Base-by-base conservation (phyloP, 768 basidiomycete species). In the Rhodosporidiobolus sp. region DNA sequence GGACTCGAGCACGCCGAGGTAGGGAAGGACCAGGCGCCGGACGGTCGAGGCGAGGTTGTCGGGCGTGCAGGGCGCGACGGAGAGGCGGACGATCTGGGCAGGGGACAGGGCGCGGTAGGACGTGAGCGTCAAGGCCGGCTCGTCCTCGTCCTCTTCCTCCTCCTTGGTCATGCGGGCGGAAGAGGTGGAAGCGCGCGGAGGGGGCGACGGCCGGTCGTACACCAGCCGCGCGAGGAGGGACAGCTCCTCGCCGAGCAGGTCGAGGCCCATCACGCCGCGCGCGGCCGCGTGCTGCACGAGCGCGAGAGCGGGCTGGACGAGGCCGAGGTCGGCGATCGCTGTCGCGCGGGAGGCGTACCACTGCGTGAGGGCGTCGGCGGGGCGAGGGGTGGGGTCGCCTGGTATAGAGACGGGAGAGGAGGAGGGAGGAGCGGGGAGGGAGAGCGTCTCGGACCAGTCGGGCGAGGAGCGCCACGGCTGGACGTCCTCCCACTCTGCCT, bases 1-100 rank as follows among this genome's bases (percentile, higher is more conserved):
- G 30, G 92, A 86, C 81, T 97, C 94, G 38, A 98, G 84, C 32
- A 97, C 92, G 76, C 89, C 94, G 0, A 98, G 86, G 80, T 96
- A 99, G 5, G 95, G 95, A 81, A 93, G 85, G 48, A 95, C 91
- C 48, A 96, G 87, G 43, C 85, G 86, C 32, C 85, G 82, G 53
- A 98, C 87, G 76, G 93, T 89, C 55, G 81, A 80, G 4, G 88
- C 85, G 28, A 98, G 78, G 26, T 86, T 86, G 4, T 85, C 83
- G 7, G 89, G 83, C 4, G 87, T 87, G 9, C 94, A 90, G 79
- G 88, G 82, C 7, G 85, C 82, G 46, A 96, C 86, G 80, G 95
- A 97, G 52, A 90, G 89, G 17, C 82, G 82, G 65, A 98, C 83
- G 30, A 92, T 85, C 12, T 86, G 83, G 9, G 84, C 79, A 8